These are phyloP conservation scores for Emmonsiellopsis sp. DNA, from an alignment of 2,329 filamentous ascomycete species.

Conservation along the genomic window DNA sequence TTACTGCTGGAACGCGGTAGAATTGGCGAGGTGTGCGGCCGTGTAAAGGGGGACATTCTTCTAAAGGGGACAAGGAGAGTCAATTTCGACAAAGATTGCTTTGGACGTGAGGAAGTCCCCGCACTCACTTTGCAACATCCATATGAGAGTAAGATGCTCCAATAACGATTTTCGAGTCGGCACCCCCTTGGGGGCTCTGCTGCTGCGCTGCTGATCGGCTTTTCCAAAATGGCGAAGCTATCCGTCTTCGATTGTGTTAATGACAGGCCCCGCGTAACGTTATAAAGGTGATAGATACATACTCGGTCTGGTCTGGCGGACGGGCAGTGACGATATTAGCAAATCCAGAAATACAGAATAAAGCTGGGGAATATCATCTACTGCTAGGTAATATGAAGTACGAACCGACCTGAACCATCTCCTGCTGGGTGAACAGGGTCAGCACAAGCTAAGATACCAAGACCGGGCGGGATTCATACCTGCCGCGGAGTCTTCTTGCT, in stretches of 20 bases:
- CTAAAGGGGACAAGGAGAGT: conserved; percentile 12
- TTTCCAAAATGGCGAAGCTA: conserved; percentile 82
- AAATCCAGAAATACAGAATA: neutral
- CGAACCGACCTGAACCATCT: conserved; percentile 99
- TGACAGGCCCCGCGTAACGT: conserved; percentile 1
- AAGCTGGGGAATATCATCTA: neutral
- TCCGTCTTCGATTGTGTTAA: conserved; percentile 43
- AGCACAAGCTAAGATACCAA: neutral
- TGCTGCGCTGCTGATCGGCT: conserved; percentile 41
- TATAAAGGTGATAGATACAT: conserved; percentile 15
- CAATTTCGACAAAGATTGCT: neutral
- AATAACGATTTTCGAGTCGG: conserved; percentile 66
- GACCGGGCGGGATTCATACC: conserved; percentile 40
- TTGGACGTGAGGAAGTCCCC: conserved; percentile 17
- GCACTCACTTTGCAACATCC: conserved; percentile 82
- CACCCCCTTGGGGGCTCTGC: conserved; percentile 46
- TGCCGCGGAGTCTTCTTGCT: conserved; percentile 55
- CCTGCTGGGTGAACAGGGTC: conserved; percentile 42
- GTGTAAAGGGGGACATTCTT: conserved; percentile 39
- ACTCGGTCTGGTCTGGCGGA: conserved; percentile 29
- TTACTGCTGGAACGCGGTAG: conserved; percentile 43
- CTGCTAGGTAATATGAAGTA: conserved; percentile 26
- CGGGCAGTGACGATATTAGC: neutral
- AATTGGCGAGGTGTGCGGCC: conserved; percentile 64
- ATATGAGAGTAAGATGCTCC: conserved; percentile 95